A percentile compares a stretch with the other conserved stretches of the same genome.
phyloP scores from a whole-genome alignment of 495 filamentous ascomycete genomes.

The Penicillium mononematosum region DNA sequence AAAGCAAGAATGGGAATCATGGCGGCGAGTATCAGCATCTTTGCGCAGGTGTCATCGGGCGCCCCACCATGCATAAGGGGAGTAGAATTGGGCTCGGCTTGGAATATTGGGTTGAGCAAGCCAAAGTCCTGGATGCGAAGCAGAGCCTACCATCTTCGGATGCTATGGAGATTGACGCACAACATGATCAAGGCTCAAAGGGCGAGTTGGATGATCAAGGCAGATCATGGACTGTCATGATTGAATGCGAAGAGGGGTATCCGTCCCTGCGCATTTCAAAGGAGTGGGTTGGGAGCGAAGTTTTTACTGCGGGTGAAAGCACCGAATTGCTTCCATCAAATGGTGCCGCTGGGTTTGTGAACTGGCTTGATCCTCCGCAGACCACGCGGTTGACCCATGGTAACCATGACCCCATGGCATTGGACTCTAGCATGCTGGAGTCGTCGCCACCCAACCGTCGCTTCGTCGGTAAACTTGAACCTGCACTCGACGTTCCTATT shows the following conservation, averaged over 20 bases:
- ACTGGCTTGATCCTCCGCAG: slow-evolving; percentile 53
- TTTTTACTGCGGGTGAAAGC: slow-evolving; percentile 30
- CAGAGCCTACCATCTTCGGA: slow-evolving; percentile 33
- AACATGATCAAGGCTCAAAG: slow-evolving; percentile 21
- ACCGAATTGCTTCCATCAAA: slow-evolving; percentile 25
- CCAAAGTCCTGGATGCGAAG: slow-evolving; percentile 46
- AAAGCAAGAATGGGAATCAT: slow-evolving; percentile 47
- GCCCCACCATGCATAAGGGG: slow-evolving; percentile 73
- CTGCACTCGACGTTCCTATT: slow-evolving; percentile 73
- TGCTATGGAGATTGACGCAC: slow-evolving; percentile 40
- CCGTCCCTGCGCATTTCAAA: slow-evolving; percentile 49
- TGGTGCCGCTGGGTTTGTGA: slow-evolving; percentile 29
- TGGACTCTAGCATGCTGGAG: slow-evolving; percentile 47
- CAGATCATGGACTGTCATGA: slow-evolving; percentile 38
- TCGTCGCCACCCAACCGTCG: slow-evolving; percentile 64
- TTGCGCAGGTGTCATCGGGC: slow-evolving; percentile 60
- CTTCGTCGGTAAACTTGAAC: slow-evolving; percentile 82
- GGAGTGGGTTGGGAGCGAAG: slow-evolving; percentile 42
- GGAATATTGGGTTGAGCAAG: slow-evolving; percentile 80
- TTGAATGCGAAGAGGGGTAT: slow-evolving; percentile 51
- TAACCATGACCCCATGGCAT: slow-evolving; percentile 43
- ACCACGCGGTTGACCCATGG: slow-evolving; percentile 43
- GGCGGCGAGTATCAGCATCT: slow-evolving; percentile 50
- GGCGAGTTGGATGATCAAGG: slow-evolving; percentile 21
- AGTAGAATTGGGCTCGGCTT: slow-evolving; percentile 71